Base-by-base conservation (phyloP, 345 rosid species). In the Gossypium mustelinum region DNA sequence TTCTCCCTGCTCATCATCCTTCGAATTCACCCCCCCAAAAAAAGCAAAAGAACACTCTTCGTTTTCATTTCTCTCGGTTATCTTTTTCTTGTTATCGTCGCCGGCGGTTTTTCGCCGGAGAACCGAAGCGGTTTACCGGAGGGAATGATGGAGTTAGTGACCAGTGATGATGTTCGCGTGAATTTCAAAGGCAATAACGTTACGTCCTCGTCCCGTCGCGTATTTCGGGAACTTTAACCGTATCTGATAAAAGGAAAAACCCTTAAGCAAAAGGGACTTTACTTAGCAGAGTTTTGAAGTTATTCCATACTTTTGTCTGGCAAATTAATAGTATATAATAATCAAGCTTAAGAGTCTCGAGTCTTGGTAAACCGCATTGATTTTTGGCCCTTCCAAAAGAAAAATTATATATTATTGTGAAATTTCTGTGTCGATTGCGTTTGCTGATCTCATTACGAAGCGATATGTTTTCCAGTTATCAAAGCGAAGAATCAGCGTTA, bases 251-350 rank as follows among this genome's bases (percentile, higher is more conserved):
- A 51, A 67, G 6, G 24, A 27, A 52, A 69, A 25, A 51, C 75
- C 27, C 80, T 57, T 59, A 79, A 73, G 66, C 80, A 63, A 77
- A 83, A 83, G 82, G 79, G 56, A 82, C 81, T 72, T 79, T 85
- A 73, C 84, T 80, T 87, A 24, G 87, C 87, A 65, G 83, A 77
- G 84, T 82, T 88, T 81, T 65, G 75, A 90, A 90, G 94, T 85
- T 85, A 90, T 92, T 85, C 92, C 80, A 77, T 79, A 76, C 78
- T 86, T 54, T 83, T 78, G 76, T 85, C 80, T 81, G 7, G 78
- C 81, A 74, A 79, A 84, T 79, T 79, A 75, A 65, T 74, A 77
- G 64, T 59, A 59, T 24, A 25, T 59, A 25, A 59, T 76, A 79
- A 43, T 81, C 58, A 43, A 76, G 82, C 61, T 75, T 77, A 69